Conservation (phyloP, 352 stramenopile genomes). For the Phytophthora pluvialis region DNA sequence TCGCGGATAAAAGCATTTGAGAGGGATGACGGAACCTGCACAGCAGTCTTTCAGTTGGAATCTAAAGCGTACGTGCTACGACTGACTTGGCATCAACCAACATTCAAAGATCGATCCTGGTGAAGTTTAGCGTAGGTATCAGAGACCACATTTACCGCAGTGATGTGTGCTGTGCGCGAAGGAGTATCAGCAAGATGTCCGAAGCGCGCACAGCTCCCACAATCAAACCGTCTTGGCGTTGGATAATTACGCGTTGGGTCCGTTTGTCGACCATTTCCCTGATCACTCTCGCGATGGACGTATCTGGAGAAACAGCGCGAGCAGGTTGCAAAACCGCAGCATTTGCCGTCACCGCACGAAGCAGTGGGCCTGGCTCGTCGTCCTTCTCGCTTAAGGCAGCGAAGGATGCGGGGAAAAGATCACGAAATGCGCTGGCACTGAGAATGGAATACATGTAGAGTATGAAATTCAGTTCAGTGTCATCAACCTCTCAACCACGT, state of each 20-base stretch:
- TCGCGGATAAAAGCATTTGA: background rate
- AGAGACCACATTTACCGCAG: constrained; percentile 7
- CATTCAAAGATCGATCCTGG: too few relatives aligned
- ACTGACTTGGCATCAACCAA: background rate
- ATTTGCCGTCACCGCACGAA: constrained; percentile 38
- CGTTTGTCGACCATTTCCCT: constrained; percentile 48
- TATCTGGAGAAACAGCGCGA: constrained; percentile 31
- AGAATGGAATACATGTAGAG: background rate
- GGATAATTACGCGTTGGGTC: constrained; percentile 45
- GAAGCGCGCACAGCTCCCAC: constrained; percentile 54
- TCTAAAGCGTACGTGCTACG: background rate
- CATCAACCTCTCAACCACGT: background rate
- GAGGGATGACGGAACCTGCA: background rate
- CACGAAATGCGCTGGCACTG: constrained; percentile 32
- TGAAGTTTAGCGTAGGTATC: background rate
- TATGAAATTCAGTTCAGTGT: background rate
- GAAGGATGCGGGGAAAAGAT: constrained; percentile 39
- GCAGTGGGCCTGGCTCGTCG: constrained; percentile 25
- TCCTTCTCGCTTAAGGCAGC: constrained; percentile 20
- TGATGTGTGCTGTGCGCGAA: constrained; percentile 54
- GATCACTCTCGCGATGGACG: constrained; percentile 54
- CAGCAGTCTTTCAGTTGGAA: background rate
- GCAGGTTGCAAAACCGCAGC: constrained; percentile 17
- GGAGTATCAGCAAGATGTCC: constrained; percentile 58
- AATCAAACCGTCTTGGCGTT: constrained; percentile 17